These are phyloP conservation scores for Linnemannia elongata DNA, from an alignment of 192 early-diverging fungal genomes.

Conservation along the genomic window DNA sequence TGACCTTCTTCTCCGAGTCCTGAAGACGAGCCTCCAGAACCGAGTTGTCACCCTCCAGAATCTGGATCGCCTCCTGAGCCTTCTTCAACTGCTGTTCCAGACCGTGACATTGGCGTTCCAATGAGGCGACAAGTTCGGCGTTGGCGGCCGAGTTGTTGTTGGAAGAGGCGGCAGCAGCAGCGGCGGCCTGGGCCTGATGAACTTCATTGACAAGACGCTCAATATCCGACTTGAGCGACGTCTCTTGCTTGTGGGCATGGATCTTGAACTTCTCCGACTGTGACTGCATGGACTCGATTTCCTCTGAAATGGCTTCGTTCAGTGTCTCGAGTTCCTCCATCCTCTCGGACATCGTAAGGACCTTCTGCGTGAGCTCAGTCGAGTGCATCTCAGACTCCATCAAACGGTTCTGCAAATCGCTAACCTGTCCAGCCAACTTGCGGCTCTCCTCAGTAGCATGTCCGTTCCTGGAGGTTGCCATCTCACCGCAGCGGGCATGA, in stretches of 20 bases:
- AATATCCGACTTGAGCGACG: slow-evolving; percentile 34
- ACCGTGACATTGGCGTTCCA: slow-evolving; percentile 32
- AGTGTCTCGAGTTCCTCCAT: slow-evolving; percentile 40
- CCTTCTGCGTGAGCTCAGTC: slow-evolving; percentile 39
- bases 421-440: neutral
- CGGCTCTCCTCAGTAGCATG: slow-evolving; percentile 38
- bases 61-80: slow-evolving; percentile 47
- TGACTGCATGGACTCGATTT: slow-evolving; percentile 36
- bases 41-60: slow-evolving; percentile 51
- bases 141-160: neutral
- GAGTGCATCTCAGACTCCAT: slow-evolving; percentile 39
- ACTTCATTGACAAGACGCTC: slow-evolving; percentile 44
- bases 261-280: slow-evolving; percentile 26
- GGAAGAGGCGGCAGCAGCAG: slow-evolving; percentile 9
- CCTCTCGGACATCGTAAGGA: slow-evolving; percentile 29
- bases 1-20: slow-evolving; percentile 53
- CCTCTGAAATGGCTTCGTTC: slow-evolving; percentile 52
- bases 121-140: slow-evolving; percentile 2
- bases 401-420: slow-evolving; percentile 20
- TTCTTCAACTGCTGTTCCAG: slow-evolving; percentile 37
- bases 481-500: slow-evolving; percentile 24
- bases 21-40: slow-evolving; percentile 39
- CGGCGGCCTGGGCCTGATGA: slow-evolving; percentile 26
- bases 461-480: neutral
- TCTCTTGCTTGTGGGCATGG: slow-evolving; percentile 13